Evolutionary conservation across 345 rosid species (phyloP).

Genomic region (Aquilaria sinensis): DNA sequence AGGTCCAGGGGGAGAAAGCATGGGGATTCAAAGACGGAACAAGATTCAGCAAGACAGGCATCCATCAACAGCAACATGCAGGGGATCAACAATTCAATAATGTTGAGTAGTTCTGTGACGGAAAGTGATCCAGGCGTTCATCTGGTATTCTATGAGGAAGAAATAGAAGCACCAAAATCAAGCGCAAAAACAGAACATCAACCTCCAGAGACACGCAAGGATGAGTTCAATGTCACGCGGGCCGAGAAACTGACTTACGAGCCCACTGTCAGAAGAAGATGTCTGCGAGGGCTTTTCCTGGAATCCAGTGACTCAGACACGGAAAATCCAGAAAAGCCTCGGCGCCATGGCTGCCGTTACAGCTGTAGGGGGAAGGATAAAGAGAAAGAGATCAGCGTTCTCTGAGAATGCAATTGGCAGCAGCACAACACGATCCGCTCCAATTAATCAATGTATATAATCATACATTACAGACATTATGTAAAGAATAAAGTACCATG

Average conservation of each 20-base stretch:
- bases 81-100: constrained; percentile 58
- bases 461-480: no score
- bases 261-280: constrained; percentile 56
- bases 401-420: constrained; percentile 16
- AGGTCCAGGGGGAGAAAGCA: constrained; percentile 19
- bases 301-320: constrained; percentile 73
- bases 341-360: constrained; percentile 67
- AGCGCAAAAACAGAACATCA: constrained; percentile 11
- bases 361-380: constrained; percentile 34
- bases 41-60: constrained; percentile 33
- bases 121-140: constrained; percentile 67
- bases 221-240: constrained; percentile 27
- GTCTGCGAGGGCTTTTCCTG: constrained; percentile 70
- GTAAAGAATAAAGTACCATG: no score
- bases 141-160: constrained; percentile 23
- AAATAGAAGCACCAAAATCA: constrained; percentile 20
- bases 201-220: constrained; percentile 24
- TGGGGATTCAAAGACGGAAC: constrained; percentile 19
- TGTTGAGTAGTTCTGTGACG: constrained; percentile 45
- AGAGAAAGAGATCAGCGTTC: constrained; percentile 30
- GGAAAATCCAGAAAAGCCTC: constrained; percentile 61
- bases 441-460: no score
- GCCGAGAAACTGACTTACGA: constrained; percentile 48
- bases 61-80: constrained; percentile 66
- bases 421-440: background rate